phyloP scores from a whole-genome alignment of 768 basidiomycete species.

The Cytidiella melzeri region DNA sequence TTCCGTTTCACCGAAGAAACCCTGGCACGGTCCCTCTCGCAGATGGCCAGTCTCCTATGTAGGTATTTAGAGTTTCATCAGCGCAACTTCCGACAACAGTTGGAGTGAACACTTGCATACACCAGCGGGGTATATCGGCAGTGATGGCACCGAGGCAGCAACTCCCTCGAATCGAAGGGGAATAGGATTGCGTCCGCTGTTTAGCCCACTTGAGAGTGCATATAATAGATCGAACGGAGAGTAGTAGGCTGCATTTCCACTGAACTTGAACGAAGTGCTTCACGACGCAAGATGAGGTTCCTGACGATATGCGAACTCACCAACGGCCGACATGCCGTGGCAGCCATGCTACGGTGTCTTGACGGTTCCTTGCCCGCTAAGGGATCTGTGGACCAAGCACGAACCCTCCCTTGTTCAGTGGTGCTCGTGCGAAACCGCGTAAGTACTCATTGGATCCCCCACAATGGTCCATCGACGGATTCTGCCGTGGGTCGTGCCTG shows the following conservation, averaged over 20 bases:
- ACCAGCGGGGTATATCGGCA: too few relatives aligned
- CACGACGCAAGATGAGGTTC: neutral
- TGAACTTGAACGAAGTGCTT: too few relatives aligned
- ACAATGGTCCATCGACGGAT: conserved; percentile 10
- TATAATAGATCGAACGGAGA: too few relatives aligned
- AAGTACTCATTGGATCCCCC: neutral
- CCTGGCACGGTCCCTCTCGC: neutral
- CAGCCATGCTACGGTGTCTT: conserved; percentile 13
- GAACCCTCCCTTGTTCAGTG: too few relatives aligned
- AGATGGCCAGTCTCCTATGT: neutral
- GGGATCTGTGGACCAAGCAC: conserved; percentile 6
- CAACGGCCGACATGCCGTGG: conserved; percentile 9
- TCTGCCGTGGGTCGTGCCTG: conserved; percentile 25
- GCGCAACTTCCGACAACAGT: too few relatives aligned
- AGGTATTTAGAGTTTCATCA: neutral
- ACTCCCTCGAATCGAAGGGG: too few relatives aligned
- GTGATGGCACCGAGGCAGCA: too few relatives aligned
- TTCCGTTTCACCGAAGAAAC: neutral
- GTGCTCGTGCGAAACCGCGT: neutral
- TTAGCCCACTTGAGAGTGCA: too few relatives aligned
- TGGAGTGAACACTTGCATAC: too few relatives aligned
- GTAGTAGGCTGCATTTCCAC: too few relatives aligned
- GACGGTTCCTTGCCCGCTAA: conserved; percentile 6
- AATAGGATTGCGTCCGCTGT: too few relatives aligned
- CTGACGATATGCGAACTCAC: neutral